Conservation (phyloP, 495 filamentous ascomycete species). For the Penicillium goetzii region DNA sequence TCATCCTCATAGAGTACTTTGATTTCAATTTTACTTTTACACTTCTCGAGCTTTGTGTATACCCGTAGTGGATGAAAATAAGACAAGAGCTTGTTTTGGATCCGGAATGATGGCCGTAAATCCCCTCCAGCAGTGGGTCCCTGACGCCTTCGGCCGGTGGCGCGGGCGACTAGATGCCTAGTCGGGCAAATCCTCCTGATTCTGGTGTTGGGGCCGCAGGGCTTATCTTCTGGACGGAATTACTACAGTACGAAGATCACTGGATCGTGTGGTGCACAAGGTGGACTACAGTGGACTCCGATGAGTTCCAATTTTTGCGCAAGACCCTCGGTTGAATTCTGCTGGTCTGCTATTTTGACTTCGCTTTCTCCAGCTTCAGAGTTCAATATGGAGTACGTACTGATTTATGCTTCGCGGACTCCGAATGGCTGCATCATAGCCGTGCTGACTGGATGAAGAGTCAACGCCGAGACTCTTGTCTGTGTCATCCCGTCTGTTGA, state of each 20-base stretch:
- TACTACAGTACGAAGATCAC: slow-evolving; percentile 30
- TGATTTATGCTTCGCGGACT: slow-evolving; percentile 3
- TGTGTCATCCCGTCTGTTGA: background rate
- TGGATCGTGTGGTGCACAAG: slow-evolving; percentile 27
- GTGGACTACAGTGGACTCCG: slow-evolving; percentile 24
- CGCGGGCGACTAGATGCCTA: slow-evolving; percentile 33
- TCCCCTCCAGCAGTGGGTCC: slow-evolving; percentile 25
- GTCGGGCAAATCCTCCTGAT: slow-evolving; percentile 33
- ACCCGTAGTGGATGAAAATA: background rate
- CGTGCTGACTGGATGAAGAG: slow-evolving; percentile 17
- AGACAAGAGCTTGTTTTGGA: slow-evolving; percentile 23
- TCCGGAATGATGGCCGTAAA: slow-evolving; percentile 23
- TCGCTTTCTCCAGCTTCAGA: slow-evolving; percentile 10
- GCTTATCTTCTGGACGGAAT: slow-evolving; percentile 32
- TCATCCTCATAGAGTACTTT: background rate
- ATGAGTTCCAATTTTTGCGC: slow-evolving; percentile 23
- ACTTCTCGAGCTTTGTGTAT: background rate
- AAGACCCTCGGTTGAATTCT: slow-evolving; percentile 18
- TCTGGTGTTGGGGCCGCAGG: slow-evolving; percentile 31
- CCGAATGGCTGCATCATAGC: background rate
- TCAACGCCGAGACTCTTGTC: slow-evolving; percentile 22
- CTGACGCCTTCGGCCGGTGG: slow-evolving; percentile 31
- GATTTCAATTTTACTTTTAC: background rate
- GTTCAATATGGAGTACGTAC: background rate
- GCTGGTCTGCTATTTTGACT: slow-evolving; percentile 7